Evolutionary conservation across 1,284 basidiomycete species (phyloP), one percentile per base, ranked within the genome.

Genomic region (Microbotryomycetes sp.): DNA sequence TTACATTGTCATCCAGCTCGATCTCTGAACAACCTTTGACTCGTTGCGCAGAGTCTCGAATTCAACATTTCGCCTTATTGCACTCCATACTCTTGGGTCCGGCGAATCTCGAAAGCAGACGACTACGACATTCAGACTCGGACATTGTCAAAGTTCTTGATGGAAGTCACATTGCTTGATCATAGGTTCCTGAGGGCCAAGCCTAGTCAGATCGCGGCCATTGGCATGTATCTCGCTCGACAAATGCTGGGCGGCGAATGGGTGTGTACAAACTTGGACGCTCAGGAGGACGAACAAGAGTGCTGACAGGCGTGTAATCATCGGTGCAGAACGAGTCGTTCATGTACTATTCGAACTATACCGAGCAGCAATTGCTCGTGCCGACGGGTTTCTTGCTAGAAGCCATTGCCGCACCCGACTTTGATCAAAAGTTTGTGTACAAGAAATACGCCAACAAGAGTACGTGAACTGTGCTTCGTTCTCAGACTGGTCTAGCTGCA

Each of bases 41-140:
- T 16, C 64, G 64, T 45, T 24, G 15, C 31, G 3, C 73, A 79
- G 77, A 91, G 91, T 46, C 84, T 99, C 61, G 91, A 97, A 67
- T 98, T 97, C 79, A 87, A 88, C 76, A 76, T 99, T 74, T 97
- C 93, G 60, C 85, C 91, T 60, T 99, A 99, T 79, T 98, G 96
- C 79, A 96, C 94, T 52, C 96, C 96, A 2, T 98, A 98, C 79
- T 93, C 89, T 74, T 98, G 96, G 96, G 92, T 98, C 80, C 85
- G 96, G 67, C 87, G 88, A 72, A 98, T 99, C 76, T 94, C 90
- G 80, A 97, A 94, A 77, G 96, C 96, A 28, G 96, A 99, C 78
- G 90, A 97, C 77, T 99, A 98, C 75, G 92, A 98, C 75, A 87
- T 98, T 71, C 94, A 97, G 76, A 98, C 94, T 5, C 81, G 96